phyloP scores from a whole-genome alignment of 495 filamentous ascomycete species.

The Schizothecium vesticola region DNA sequence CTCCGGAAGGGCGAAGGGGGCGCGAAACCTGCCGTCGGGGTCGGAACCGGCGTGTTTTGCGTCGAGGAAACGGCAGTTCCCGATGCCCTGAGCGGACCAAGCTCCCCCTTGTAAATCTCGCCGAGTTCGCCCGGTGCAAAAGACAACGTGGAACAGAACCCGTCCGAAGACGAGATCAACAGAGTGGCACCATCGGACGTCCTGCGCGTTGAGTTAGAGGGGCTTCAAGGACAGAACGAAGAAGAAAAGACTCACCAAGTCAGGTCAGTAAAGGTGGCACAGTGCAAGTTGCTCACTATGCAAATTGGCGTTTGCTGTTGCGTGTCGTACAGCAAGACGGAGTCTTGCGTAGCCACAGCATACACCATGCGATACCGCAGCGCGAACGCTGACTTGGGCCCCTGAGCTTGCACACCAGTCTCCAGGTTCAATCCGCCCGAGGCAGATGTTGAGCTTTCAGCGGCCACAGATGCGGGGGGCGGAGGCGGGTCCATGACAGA shows the following conservation, averaged over 20 bases:
- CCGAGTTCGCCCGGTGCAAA: slow-evolving; percentile 85
- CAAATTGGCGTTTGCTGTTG: slow-evolving; percentile 91
- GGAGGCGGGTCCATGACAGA: slow-evolving; percentile 84
- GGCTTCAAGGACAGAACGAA: background rate
- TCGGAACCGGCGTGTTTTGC: slow-evolving; percentile 59
- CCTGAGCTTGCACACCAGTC: slow-evolving; percentile 43
- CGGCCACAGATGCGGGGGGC: slow-evolving; percentile 39
- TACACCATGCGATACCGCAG: slow-evolving; percentile 93
- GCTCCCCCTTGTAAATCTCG: slow-evolving; percentile 68
- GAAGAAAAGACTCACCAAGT: slow-evolving; percentile 63
- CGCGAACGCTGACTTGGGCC: slow-evolving; percentile 66
- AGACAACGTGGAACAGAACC: slow-evolving; percentile 88
- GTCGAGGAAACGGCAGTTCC: slow-evolving; percentile 43
- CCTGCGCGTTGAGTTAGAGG: slow-evolving; percentile 45
- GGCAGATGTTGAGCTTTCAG: slow-evolving; percentile 36
- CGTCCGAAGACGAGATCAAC: slow-evolving; percentile 94
- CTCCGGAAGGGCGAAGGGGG: slow-evolving; percentile 53
- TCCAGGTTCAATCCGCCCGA: slow-evolving; percentile 50
- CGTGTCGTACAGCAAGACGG: slow-evolving; percentile 94
- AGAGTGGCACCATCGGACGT: slow-evolving; percentile 87
- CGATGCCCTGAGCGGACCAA: slow-evolving; percentile 45
- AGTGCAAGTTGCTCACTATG: slow-evolving; percentile 92
- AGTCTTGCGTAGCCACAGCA: slow-evolving; percentile 94
- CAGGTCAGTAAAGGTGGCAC: slow-evolving; percentile 93
- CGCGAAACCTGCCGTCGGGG: slow-evolving; percentile 55